Evolutionary conservation across 2,329 filamentous ascomycete genomes (phyloP).

Genomic region (Pestalotiopsis sp.): DNA sequence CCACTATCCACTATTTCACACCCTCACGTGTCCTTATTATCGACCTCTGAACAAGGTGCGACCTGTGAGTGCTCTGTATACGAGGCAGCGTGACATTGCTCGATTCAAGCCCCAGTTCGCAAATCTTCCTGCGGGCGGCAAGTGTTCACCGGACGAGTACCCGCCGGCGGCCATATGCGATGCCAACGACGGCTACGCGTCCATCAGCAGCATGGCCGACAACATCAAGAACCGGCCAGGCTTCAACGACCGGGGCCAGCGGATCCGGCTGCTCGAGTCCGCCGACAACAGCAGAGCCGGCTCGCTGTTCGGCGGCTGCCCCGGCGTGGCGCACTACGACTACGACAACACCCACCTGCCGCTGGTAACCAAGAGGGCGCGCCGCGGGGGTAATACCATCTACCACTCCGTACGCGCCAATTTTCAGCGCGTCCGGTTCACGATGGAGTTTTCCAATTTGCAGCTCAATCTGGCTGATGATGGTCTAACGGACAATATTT

Average conservation of each 20-base stretch:
- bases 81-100: slow-evolving; percentile 1
- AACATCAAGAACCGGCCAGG: not conserved
- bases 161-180: not conserved
- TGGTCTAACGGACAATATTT: slow-evolving; percentile 6
- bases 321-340: not conserved
- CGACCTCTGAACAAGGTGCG: not conserved
- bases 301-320: not conserved
- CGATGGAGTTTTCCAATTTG: not conserved
- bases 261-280: not conserved
- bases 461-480: slow-evolving; percentile 3
- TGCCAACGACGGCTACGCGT: not conserved
- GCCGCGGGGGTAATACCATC: not conserved
- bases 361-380: not conserved
- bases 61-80: not conserved
- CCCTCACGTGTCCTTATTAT: slow-evolving; percentile 1
- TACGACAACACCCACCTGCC: not conserved
- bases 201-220: not conserved
- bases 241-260: not conserved
- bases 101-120: not conserved
- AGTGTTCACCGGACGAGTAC: slow-evolving; percentile 9
- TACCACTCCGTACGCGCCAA: not conserved
- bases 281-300: not conserved
- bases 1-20: not conserved
- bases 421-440: not conserved
- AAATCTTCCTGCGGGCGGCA: not conserved